Evolutionary conservation across 257 asterid genomes (phyloP).

Genomic region (Gynochthodes officinalis): DNA sequence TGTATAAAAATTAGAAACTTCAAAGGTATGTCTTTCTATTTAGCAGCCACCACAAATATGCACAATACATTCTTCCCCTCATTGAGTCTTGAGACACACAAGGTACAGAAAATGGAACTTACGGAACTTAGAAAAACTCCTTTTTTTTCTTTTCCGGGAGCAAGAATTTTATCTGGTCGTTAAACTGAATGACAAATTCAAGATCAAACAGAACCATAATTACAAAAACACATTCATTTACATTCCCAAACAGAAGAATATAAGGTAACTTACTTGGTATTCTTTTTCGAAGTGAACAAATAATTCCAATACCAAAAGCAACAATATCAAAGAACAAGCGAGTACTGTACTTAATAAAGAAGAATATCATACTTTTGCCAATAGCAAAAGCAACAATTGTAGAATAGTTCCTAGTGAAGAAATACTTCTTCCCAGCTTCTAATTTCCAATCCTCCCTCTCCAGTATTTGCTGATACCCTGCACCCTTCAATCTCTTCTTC

Average conservation of each 20-base stretch:
- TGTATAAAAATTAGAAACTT: too few relatives aligned
- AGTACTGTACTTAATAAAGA: too few relatives aligned
- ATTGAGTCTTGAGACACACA: background rate
- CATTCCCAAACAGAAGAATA: background rate
- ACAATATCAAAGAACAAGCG: too few relatives aligned
- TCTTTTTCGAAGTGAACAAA: background rate
- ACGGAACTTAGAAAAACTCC: too few relatives aligned
- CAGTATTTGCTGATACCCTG: constrained; percentile 65
- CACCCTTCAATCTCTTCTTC: constrained; percentile 59
- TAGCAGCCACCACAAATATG: too few relatives aligned
- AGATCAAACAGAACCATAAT: too few relatives aligned
- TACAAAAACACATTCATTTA: too few relatives aligned
- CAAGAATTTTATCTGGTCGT: too few relatives aligned
- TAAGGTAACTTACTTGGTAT: too few relatives aligned
- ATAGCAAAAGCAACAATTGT: constrained; percentile 92
- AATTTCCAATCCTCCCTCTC: constrained; percentile 89
- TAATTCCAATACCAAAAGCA: background rate
- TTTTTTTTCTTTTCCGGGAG: background rate
- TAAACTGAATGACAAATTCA: too few relatives aligned
- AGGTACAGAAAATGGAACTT: background rate
- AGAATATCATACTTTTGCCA: constrained; percentile 64
- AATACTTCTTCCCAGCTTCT: constrained; percentile 82
- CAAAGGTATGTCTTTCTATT: too few relatives aligned
- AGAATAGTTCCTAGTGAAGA: constrained; percentile 88
- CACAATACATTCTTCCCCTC: too few relatives aligned